Evolutionary conservation across 2,329 filamentous ascomycete species (phyloP), one percentile per base, ranked within the genome.

Genomic region (Aureobasidium sp.): DNA sequence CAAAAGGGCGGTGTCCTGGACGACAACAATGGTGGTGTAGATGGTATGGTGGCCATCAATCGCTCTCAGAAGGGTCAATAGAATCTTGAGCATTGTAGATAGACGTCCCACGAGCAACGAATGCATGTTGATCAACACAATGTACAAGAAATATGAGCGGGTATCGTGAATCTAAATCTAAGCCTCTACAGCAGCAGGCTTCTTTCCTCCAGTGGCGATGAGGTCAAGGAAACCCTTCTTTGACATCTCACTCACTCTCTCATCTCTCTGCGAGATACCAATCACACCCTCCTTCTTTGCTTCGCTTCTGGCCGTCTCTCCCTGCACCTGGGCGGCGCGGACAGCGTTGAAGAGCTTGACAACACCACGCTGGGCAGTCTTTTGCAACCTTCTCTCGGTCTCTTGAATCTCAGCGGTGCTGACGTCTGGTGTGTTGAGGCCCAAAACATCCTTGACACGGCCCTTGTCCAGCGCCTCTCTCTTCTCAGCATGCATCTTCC

Each of bases 321-420:
- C 92, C 74, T 92, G 90, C 62, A 97, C 89, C 76, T 99, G 94
- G 14, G 94, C 92, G 27, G 90, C 90, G 48, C 93, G 82, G 36
- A 99, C 91, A 0, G 94, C 94, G 74, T 97, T 97, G 77, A 99
- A 99, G 62, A 99, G 80, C 79, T 93, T 95, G 29, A 97, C 88
- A 44, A 99, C 94, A 83, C 93, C 93, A 60, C 91, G 83, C 76
- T 97, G 91, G 48, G 92, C 92, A 53, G 90, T 91, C 79, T 96
- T 94, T 69, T 89, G 85, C 70, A 97, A 74, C 65, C 85, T 80
- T 77, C 86, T 88, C 79, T 97, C 93, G 68, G 86, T 83, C 70
- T 89, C 90, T 16, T 81, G 75, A 8, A 84, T 78, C 3, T 77
- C 75, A 6, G 81, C 83, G 2, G 79, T 80, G 62, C 75, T 77